Percentiles rank a stretch among this genome's conserved stretches.
Evolutionary conservation across 2,329 filamentous ascomycete genomes (phyloP).

Genomic region (Pseudocercospora eumusae): DNA sequence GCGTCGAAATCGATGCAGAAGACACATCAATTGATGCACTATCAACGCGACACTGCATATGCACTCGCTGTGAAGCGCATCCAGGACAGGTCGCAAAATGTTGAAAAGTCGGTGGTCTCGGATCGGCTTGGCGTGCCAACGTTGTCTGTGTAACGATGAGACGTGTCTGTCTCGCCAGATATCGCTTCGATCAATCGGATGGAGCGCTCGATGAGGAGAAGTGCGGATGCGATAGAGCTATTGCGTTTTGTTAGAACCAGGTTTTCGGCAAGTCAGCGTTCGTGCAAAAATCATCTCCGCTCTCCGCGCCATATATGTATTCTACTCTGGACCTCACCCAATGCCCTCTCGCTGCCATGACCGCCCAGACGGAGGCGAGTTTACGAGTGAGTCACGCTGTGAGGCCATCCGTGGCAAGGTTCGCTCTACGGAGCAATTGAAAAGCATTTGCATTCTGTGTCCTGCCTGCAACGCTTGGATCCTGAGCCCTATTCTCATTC

Average conservation of each 20-base stretch:
- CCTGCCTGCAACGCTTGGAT: neutral
- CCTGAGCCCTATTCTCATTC: neutral
- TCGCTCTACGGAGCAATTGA: neutral
- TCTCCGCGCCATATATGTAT: neutral
- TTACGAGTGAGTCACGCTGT: neutral
- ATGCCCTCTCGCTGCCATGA: neutral
- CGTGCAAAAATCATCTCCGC: constrained; percentile 2
- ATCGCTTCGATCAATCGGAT: neutral
- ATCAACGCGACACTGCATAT: constrained; percentile 9
- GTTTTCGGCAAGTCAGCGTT: constrained; percentile 9
- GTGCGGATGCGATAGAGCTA: neutral
- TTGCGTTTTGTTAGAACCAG: constrained; percentile 10
- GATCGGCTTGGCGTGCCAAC: constrained; percentile 6
- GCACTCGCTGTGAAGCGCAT: neutral
- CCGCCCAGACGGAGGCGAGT: neutral
- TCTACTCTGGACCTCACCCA: neutral
- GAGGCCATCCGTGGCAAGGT: neutral
- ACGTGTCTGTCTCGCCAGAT: constrained; percentile 9
- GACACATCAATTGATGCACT: neutral
- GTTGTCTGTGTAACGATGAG: constrained; percentile 6
- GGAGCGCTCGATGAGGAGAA: neutral
- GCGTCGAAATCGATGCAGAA: no score
- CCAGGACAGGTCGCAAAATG: constrained; percentile 7
- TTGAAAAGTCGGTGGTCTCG: constrained; percentile 2
- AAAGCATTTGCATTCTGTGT: neutral